phyloP scores from a whole-genome alignment of 371 early-diverging fungal species.

The Neoconidiobolus thromboides region DNA sequence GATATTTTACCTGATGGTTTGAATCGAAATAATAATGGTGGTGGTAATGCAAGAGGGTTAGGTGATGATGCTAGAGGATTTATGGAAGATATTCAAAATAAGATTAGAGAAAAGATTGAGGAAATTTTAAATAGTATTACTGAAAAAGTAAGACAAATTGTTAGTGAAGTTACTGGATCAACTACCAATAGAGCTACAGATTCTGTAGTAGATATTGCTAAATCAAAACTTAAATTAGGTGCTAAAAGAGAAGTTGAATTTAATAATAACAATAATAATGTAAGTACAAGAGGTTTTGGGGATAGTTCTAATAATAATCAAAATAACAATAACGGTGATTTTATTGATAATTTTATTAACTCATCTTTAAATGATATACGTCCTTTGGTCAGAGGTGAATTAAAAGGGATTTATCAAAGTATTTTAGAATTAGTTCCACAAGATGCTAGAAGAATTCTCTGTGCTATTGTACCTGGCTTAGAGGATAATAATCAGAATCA shows the following conservation, averaged over 20 bases:
- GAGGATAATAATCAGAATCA: background rate
- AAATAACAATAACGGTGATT: background rate
- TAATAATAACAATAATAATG: background rate
- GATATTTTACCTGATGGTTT: background rate
- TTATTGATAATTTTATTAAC: constrained; percentile 5
- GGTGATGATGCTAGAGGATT: background rate
- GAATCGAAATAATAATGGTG: background rate
- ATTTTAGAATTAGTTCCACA: background rate
- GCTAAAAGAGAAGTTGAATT: background rate
- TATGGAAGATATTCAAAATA: background rate
- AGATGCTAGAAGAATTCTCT: constrained; percentile 5
- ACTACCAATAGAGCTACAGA: constrained; percentile 3
- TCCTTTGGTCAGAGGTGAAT: background rate
- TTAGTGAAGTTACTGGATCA: background rate
- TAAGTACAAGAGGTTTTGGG: background rate
- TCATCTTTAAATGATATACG: background rate
- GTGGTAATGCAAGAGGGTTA: too few relatives aligned
- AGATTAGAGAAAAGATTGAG: background rate
- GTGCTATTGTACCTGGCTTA: background rate
- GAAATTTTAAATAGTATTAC: background rate
- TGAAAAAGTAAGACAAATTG: background rate
- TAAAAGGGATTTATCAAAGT: background rate
- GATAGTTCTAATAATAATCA: background rate
- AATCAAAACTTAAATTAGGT: background rate
- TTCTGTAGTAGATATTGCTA: background rate